These are phyloP conservation scores for Exophiala bonariae DNA, from an alignment of 2,329 filamentous ascomycete species.

Conservation along the genomic window DNA sequence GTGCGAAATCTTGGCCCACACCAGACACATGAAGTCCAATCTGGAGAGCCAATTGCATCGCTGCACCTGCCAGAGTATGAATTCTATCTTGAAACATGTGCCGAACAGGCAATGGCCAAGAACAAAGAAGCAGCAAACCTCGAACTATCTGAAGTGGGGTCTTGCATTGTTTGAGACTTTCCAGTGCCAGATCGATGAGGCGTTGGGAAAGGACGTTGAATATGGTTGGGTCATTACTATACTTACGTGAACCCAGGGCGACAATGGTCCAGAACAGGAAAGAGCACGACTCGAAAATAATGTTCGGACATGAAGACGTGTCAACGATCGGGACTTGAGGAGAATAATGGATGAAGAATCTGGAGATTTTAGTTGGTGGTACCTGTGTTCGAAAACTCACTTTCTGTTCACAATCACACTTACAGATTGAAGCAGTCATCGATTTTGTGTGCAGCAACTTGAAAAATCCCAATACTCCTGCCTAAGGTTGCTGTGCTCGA, in stretches of 20 bases:
- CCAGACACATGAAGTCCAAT: constrained; percentile 1
- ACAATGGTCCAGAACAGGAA: constrained; percentile 67
- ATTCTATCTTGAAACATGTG: neutral
- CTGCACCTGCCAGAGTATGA: neutral
- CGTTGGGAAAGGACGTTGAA: constrained; percentile 46
- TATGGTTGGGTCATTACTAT: constrained; percentile 52
- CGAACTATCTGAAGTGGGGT: neutral
- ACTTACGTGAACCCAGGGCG: constrained; percentile 61
- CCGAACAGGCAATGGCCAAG: neutral
- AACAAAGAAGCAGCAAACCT: neutral
- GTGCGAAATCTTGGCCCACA: constrained; percentile 3
- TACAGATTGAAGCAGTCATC: constrained; percentile 8
- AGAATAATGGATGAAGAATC: constrained; percentile 64
- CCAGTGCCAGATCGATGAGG: constrained; percentile 4
- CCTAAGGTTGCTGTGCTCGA: too few species aligned
- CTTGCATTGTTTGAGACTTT: neutral
- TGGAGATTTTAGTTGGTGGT: constrained; percentile 27
- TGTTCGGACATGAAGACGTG: constrained; percentile 50
- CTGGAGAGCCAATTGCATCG: neutral
- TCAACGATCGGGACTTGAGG: constrained; percentile 63
- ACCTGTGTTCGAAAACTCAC: neutral
- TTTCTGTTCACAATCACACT: too few species aligned
- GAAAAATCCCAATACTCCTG: too few species aligned
- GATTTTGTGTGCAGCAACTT: constrained; percentile 1
- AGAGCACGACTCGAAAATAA: constrained; percentile 58